These are phyloP conservation scores for Parastagonospora nodorum DNA, from an alignment of 2,329 filamentous ascomycete genomes.

Conservation along the genomic window DNA sequence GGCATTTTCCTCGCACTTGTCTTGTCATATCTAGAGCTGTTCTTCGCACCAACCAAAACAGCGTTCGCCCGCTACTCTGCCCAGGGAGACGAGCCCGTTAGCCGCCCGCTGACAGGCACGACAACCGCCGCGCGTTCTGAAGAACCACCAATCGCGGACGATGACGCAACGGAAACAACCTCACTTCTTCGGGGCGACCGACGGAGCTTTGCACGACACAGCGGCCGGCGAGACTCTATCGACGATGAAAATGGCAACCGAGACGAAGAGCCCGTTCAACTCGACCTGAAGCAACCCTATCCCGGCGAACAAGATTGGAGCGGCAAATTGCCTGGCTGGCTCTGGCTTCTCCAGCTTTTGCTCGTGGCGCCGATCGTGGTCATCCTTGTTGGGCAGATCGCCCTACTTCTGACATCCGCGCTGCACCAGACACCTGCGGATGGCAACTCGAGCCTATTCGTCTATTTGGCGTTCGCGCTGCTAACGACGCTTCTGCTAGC, in stretches of 20 bases:
- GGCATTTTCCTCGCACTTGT: conserved; percentile 75
- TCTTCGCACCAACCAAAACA: conserved; percentile 71
- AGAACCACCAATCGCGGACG: conserved; percentile 39
- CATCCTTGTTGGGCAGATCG: conserved; percentile 77
- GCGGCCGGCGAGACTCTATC: conserved; percentile 45
- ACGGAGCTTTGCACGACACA: conserved; percentile 62
- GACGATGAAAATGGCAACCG: conserved; percentile 41
- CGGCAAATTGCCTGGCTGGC: conserved; percentile 75
- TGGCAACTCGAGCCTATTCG: conserved; percentile 71
- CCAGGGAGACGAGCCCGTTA: conserved; percentile 30
- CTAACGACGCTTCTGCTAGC: conserved; percentile 74
- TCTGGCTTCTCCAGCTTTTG: conserved; percentile 86
- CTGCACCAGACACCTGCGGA: conserved; percentile 83
- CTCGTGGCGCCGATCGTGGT: conserved; percentile 78
- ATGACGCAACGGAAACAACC: conserved; percentile 60
- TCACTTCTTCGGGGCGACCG: conserved; percentile 59
- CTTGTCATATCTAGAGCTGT: conserved; percentile 79
- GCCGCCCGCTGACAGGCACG: conserved; percentile 40
- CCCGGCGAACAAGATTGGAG: conserved; percentile 87
- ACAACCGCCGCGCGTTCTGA: conserved; percentile 37
- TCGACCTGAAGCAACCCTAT: conserved; percentile 52
- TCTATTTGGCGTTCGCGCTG: conserved; percentile 72
- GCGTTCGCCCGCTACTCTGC: conserved; percentile 66
- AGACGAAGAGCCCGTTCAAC: conserved; percentile 43
- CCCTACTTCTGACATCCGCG: conserved; percentile 72